Evolutionary conservation across 768 basidiomycete species (phyloP).

Genomic region (Mycena leptocephala): DNA sequence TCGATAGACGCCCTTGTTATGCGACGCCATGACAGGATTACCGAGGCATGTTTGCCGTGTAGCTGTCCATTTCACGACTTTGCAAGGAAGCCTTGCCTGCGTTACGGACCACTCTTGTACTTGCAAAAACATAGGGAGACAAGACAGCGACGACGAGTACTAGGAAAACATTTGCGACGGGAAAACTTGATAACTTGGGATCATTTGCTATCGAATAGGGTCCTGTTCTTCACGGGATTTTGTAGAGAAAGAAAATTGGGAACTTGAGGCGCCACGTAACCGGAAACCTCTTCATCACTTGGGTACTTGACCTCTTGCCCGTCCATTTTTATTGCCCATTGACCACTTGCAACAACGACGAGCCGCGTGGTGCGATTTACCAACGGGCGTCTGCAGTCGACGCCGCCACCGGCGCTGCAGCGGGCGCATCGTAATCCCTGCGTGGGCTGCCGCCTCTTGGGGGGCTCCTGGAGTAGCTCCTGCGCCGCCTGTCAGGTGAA

Average conservation of each 20-base stretch:
- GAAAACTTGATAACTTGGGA: conserved; percentile 79
- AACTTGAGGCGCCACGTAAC: conserved; percentile 64
- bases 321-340: conserved; percentile 53
- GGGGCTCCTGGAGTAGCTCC: conserved; percentile 87
- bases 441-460: conserved; percentile 78
- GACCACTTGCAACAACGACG: conserved; percentile 43
- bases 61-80: conserved; percentile 26
- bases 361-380: conserved; percentile 62
- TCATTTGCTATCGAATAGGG: conserved; percentile 65
- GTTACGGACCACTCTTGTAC: conserved; percentile 50
- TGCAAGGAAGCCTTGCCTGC: not conserved
- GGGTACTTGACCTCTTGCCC: conserved; percentile 59
- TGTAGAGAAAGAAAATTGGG: conserved; percentile 67
- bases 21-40: conserved; percentile 10
- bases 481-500: conserved; percentile 84
- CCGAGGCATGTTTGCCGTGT: conserved; percentile 19
- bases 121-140: conserved; percentile 65
- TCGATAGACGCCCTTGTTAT: conserved; percentile 27
- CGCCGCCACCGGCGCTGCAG: conserved; percentile 46
- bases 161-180: conserved; percentile 68
- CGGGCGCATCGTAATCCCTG: conserved; percentile 63
- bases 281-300: conserved; percentile 60
- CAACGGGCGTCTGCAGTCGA: conserved; percentile 67
- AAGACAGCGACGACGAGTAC: conserved; percentile 68
- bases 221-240: conserved; percentile 65